phyloP scores from a whole-genome alignment of 108 stramenopile species.

The Cyclotella cryptica region DNA sequence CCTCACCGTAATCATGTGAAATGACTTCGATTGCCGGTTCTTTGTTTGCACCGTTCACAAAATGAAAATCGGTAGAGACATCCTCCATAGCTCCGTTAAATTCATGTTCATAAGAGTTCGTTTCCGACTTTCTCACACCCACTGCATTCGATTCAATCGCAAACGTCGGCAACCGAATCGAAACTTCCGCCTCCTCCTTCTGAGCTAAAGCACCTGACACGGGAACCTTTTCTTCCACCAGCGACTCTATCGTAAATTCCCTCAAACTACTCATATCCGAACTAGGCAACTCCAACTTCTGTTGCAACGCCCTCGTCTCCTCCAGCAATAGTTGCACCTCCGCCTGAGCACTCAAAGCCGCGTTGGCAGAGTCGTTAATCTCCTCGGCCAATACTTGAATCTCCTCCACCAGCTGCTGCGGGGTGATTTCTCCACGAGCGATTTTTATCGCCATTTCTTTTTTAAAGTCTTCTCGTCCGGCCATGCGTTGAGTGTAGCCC shows the following conservation, averaged over 20 bases:
- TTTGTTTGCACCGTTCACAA: constrained; percentile 4
- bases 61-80: background rate
- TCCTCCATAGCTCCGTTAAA: background rate
- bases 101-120: background rate
- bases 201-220: background rate
- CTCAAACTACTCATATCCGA: constrained; percentile 14
- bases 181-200: background rate
- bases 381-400: constrained; percentile 24
- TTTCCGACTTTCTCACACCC: background rate
- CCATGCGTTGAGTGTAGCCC: constrained; percentile 28
- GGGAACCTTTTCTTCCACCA: constrained; percentile 9
- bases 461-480: constrained; percentile 26
- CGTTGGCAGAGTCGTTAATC: constrained; percentile 17
- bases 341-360: constrained; percentile 12
- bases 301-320: constrained; percentile 25
- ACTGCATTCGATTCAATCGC: background rate
- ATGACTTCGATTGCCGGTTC: background rate
- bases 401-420: constrained; percentile 26
- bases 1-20: background rate
- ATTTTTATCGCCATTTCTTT: constrained; percentile 32
- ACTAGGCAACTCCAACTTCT: constrained; percentile 17
- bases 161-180: background rate
- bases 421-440: constrained; percentile 20
- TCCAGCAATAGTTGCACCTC: constrained; percentile 29
- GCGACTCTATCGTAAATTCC: constrained; percentile 8